phyloP scores from a whole-genome alignment of 2,329 filamentous ascomycete genomes.

The Blastomyces gilchristii region DNA sequence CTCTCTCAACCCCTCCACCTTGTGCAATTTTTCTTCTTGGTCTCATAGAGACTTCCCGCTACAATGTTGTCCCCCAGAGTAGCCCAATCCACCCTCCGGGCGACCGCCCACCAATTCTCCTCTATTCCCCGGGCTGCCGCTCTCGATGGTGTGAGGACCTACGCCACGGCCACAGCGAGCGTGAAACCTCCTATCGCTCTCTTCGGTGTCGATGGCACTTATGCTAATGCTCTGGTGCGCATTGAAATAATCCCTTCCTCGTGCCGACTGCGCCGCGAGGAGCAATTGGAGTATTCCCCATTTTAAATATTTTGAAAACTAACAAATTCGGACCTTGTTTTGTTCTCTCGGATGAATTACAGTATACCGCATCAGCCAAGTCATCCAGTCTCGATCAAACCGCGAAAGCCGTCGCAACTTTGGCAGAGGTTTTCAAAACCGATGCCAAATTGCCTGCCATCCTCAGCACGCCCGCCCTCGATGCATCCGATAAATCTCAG shows the following conservation, averaged over 20 bases:
- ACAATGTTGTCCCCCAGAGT: conserved; percentile 49
- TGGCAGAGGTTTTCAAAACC: conserved; percentile 63
- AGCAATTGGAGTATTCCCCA: conserved; percentile 7
- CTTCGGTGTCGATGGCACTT: conserved; percentile 94
- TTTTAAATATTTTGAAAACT: conserved; percentile 3
- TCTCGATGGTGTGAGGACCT: conserved; percentile 53
- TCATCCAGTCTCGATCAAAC: conserved; percentile 73
- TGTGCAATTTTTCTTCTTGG: not conserved
- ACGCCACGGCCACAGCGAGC: conserved; percentile 58
- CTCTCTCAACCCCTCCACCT: not conserved
- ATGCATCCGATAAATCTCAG: conserved; percentile 66
- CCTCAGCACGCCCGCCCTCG: conserved; percentile 71
- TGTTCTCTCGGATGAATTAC: conserved; percentile 12
- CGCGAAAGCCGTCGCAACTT: conserved; percentile 64
- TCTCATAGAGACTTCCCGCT: conserved; percentile 11
- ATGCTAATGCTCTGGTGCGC: conserved; percentile 94
- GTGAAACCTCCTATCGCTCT: conserved; percentile 79
- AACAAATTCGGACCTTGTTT: not conserved
- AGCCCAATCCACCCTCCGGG: conserved; percentile 48
- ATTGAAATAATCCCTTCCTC: conserved; percentile 7
- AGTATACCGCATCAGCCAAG: conserved; percentile 97
- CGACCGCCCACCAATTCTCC: conserved; percentile 38
- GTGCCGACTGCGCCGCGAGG: conserved; percentile 6
- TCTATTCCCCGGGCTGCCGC: conserved; percentile 31
- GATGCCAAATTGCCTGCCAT: conserved; percentile 71